Evolutionary conservation across 768 basidiomycete genomes (phyloP), one percentile per base, ranked within the genome.

Genomic region (Russula ochroleuca): DNA sequence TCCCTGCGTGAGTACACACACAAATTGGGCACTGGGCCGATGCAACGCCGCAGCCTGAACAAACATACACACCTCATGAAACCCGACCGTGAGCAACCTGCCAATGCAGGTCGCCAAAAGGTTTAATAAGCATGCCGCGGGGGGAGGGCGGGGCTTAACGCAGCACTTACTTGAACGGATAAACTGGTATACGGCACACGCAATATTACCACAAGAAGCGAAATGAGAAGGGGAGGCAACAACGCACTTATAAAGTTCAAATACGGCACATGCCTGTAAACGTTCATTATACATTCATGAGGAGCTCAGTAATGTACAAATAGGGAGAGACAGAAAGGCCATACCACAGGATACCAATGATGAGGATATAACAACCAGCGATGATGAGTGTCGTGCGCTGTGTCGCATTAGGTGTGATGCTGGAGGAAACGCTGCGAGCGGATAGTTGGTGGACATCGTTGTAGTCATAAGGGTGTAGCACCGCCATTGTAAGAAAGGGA

Each of bases 71-170:
- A 88, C 90, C 78, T 94, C 92, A 74, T 94, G 92, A 72, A 94
- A 92, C 53, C 92, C 92, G 52, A 94, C 92, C 1, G 92, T 92
- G 56, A 93, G 80, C 58, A 93, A 73, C 70, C 91, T 90, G 67
- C 31, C 66, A 33, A 31, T 4, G 1, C 23, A 33, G 33, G 4
- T 3, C 23, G 10, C n/a, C 17, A 11, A 38, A 37, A 31, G 8
- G 11, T 60, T 45, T 56, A 25, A 61, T 57, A 45, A 54, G 23
- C 35, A 6, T 35, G 35, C 10, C 35, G 7, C 8, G 35, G 10
- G 10, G 35, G 35, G 38, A 38, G 3, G 10, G 1, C 10, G 9
- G 13, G 35, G 35, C 35, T 33, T 10, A 51, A 33, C n/a, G 19
- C 14, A 35, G 28, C 28, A 40, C 8, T 57, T 63, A 92, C 92